Percentiles rank a stretch among this genome's conserved stretches.
Evolutionary conservation across 1,284 basidiomycete genomes (phyloP).

Genomic region (Cryptococcus floricola): DNA sequence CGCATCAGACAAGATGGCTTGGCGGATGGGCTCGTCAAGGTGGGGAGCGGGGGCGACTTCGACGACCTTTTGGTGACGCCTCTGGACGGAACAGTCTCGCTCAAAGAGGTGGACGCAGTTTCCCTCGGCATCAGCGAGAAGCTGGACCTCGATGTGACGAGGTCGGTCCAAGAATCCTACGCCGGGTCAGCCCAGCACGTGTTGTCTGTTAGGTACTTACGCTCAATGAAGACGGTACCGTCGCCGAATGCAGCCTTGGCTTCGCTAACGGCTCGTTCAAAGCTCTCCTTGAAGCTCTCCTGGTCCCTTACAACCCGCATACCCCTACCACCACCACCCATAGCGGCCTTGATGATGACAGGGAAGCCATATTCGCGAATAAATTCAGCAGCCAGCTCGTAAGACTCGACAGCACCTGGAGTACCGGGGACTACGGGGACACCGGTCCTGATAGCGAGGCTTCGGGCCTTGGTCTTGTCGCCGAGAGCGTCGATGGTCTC

Average conservation of each 20-base stretch:
- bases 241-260: slow-evolving; percentile 96
- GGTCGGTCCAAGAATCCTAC: slow-evolving; percentile 82
- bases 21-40: slow-evolving; percentile 83
- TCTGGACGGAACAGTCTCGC: slow-evolving; percentile 97
- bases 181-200: background rate
- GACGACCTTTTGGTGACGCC: slow-evolving; percentile 97
- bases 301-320: slow-evolving; percentile 97
- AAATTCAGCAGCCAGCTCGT: slow-evolving; percentile 79
- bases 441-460: slow-evolving; percentile 69
- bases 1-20: slow-evolving; percentile 84
- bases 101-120: slow-evolving; percentile 97
- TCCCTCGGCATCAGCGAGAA: slow-evolving; percentile 83
- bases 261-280: slow-evolving; percentile 90
- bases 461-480: slow-evolving; percentile 97
- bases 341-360: slow-evolving; percentile 95
- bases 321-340: slow-evolving; percentile 97
- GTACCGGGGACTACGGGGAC: slow-evolving; percentile 98
- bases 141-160: slow-evolving; percentile 94
- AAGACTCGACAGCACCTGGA: slow-evolving; percentile 82
- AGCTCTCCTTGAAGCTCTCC: slow-evolving; percentile 82
- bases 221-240: slow-evolving; percentile 97
- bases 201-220: slow-evolving; percentile 43
- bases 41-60: slow-evolving; percentile 97
- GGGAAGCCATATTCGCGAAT: slow-evolving; percentile 96
- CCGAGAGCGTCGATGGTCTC: slow-evolving; percentile 97